Conservation (phyloP, 2,329 filamentous ascomycete species). For the Aspergillus sp. region DNA sequence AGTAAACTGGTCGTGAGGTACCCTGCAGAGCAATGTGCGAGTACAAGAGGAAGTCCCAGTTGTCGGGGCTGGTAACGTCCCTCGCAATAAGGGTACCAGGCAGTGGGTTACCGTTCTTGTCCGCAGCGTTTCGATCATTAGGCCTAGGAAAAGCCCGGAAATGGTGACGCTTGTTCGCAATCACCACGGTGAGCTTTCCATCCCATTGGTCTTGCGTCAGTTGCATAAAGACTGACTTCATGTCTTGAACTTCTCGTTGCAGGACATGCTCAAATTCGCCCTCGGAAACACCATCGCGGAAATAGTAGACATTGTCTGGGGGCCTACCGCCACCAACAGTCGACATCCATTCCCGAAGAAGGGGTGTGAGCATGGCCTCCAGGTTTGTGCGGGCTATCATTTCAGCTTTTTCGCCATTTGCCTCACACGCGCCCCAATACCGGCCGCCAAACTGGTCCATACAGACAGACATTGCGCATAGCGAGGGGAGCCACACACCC, state of each 20-base stretch:
- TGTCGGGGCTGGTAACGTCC: constrained; percentile 86
- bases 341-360: constrained; percentile 65
- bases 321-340: constrained; percentile 53
- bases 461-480: constrained; percentile 84
- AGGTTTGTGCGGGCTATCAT: constrained; percentile 71
- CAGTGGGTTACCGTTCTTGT: constrained; percentile 77
- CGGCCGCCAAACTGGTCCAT: constrained; percentile 69
- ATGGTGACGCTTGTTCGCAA: constrained; percentile 93
- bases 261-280: constrained; percentile 81
- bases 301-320: constrained; percentile 80
- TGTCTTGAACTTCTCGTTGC: constrained; percentile 70
- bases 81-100: constrained; percentile 85
- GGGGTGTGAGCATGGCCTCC: constrained; percentile 61
- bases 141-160: constrained; percentile 82
- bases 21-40: constrained; percentile 84
- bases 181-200: constrained; percentile 77
- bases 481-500: constrained; percentile 66
- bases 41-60: constrained; percentile 81
- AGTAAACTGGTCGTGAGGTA: constrained; percentile 88
- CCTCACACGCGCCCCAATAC: constrained; percentile 77
- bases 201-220: constrained; percentile 35
- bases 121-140: constrained; percentile 51
- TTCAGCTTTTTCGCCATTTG: constrained; percentile 79
- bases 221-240: constrained; percentile 61
- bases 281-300: constrained; percentile 89